Percentiles rank a stretch among this genome's conserved stretches.
phyloP scores from a whole-genome alignment of 2,329 filamentous ascomycete species.

The Venturia asperata region DNA sequence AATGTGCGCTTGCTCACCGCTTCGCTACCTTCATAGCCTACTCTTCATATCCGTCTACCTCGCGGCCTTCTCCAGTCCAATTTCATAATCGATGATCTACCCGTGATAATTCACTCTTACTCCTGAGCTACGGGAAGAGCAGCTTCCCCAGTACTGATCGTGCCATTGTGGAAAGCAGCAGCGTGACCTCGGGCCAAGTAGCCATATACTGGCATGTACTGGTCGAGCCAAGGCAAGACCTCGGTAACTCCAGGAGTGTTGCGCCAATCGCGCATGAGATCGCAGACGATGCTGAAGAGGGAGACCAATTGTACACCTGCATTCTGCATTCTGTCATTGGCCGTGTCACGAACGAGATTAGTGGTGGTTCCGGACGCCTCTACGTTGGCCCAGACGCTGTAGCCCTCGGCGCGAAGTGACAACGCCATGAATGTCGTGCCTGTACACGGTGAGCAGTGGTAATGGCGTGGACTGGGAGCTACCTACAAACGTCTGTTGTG shows the following conservation, averaged over 20 bases:
- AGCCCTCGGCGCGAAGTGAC: conserved; percentile 63
- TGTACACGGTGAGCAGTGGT: conserved; percentile 20
- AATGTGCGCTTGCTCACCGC: background rate
- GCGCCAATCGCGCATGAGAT: conserved; percentile 67
- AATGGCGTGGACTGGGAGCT: conserved; percentile 26
- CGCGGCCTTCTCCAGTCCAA: no score
- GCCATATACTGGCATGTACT: conserved; percentile 59
- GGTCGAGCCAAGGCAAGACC: conserved; percentile 57
- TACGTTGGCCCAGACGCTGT: conserved; percentile 65
- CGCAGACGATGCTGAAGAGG: conserved; percentile 57
- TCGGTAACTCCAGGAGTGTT: conserved; percentile 44
- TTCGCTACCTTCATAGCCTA: background rate
- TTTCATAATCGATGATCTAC: background rate
- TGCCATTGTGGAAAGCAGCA: conserved; percentile 54
- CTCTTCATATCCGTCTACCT: background rate
- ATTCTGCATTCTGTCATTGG: conserved; percentile 59
- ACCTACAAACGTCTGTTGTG: conserved; percentile 60
- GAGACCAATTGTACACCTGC: conserved; percentile 60
- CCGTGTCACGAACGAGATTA: conserved; percentile 52
- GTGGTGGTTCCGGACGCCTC: conserved; percentile 64
- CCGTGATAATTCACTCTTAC: background rate
- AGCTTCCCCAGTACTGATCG: conserved; percentile 49
- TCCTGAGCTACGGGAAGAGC: background rate
- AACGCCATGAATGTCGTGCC: conserved; percentile 65
- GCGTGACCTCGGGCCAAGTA: conserved; percentile 55